Conservation (phyloP, 768 basidiomycete species). For the Solioccasus polychromus region DNA sequence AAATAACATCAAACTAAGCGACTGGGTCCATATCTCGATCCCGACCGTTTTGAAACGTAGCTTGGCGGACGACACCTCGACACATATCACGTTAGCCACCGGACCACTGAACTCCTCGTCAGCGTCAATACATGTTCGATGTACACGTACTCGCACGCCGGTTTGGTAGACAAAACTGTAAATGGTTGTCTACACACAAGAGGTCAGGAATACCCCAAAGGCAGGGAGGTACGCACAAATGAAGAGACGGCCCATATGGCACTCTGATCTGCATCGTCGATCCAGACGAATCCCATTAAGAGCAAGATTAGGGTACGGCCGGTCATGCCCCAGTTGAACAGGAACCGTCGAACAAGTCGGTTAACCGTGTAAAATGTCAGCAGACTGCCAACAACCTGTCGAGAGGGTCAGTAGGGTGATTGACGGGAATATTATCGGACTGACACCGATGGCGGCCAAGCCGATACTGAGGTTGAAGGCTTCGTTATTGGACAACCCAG, state of each 20-base stretch:
- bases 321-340: slow-evolving; percentile 30
- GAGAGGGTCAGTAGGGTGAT: background rate
- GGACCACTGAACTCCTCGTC: slow-evolving; percentile 19
- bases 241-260: slow-evolving; percentile 23
- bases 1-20: slow-evolving; percentile 22
- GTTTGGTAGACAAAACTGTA: slow-evolving; percentile 30
- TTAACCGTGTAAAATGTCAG: slow-evolving; percentile 27
- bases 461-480: slow-evolving; percentile 34
- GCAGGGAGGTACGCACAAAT: slow-evolving; percentile 16
- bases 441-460: slow-evolving; percentile 25
- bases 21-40: slow-evolving; percentile 23
- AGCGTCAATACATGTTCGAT: no score
- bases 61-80: slow-evolving; percentile 29
- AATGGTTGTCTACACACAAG: slow-evolving; percentile 22
- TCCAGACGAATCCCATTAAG: slow-evolving; percentile 30
- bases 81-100: slow-evolving; percentile 26
- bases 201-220: background rate
- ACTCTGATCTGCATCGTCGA: slow-evolving; percentile 4
- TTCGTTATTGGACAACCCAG: slow-evolving; percentile 26
- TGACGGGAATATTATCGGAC: background rate
- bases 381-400: slow-evolving; percentile 25
- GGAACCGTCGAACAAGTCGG: slow-evolving; percentile 21
- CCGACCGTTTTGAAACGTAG: slow-evolving; percentile 31
- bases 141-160: slow-evolving; percentile 26
- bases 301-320: slow-evolving; percentile 20